phyloP scores from a whole-genome alignment of 1,284 basidiomycete genomes.

The Cutaneotrichosporon dermatis region DNA sequence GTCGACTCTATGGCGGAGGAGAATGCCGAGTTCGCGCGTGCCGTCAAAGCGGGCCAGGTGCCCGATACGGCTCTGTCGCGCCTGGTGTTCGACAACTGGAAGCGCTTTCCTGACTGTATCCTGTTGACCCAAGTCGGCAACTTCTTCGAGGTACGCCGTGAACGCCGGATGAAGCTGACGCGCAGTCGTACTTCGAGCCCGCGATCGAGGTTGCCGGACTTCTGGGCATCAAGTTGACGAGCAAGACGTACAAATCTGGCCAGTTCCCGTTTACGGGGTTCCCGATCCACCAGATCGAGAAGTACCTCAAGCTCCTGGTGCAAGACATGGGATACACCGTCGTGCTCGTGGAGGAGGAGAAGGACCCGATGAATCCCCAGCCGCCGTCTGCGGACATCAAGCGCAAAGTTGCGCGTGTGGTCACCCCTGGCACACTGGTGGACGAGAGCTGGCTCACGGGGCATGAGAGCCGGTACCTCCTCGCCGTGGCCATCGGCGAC shows the following conservation, averaged over 20 bases:
- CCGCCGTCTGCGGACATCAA: conserved; percentile 18
- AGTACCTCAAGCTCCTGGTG: conserved; percentile 77
- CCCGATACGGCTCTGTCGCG: conserved; percentile 56
- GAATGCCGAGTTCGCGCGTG: conserved; percentile 18
- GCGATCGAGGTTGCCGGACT: conserved; percentile 70
- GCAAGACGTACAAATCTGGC: conserved; percentile 45
- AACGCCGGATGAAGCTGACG: background rate
- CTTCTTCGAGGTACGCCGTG: conserved; percentile 74
- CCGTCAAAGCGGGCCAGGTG: conserved; percentile 22
- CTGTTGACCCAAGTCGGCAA: conserved; percentile 85
- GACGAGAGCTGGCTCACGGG: conserved; percentile 81
- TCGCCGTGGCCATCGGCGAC: conserved; percentile 57
- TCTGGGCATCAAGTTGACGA: conserved; percentile 52
- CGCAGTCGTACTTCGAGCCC: conserved; percentile 90
- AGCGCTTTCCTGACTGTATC: conserved; percentile 78
- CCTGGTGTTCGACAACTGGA: conserved; percentile 66
- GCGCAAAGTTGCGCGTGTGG: conserved; percentile 72
- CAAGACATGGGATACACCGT: conserved; percentile 76
- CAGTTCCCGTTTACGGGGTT: conserved; percentile 78
- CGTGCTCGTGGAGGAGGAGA: conserved; percentile 87
- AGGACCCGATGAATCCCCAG: conserved; percentile 10
- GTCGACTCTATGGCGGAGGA: background rate
- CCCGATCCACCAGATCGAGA: conserved; percentile 76
- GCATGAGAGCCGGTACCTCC: conserved; percentile 80
- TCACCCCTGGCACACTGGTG: conserved; percentile 87